Evolutionary conservation across 1,284 basidiomycete species (phyloP), one percentile per base, ranked within the genome.

Genomic region (Agroathelia rolfsii): DNA sequence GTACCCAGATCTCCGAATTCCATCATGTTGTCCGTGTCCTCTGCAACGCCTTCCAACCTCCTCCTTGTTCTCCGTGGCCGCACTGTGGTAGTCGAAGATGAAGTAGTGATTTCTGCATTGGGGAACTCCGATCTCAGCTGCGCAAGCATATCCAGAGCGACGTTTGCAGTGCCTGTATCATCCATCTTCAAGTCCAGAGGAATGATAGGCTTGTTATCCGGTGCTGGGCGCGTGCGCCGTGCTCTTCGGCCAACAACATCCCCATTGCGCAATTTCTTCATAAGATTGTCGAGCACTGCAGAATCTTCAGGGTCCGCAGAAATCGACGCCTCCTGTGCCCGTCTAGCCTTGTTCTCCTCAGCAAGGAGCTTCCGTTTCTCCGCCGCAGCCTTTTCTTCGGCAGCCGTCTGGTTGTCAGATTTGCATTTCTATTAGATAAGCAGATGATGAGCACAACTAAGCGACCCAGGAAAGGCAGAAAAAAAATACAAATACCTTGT

Each of bases 361-460:
- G 69, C 64, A 4, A 69, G 69, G 43, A 70, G 71, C 41, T 65
- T 74, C 28, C 84, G 73, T 51, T 70, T 80, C 55, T 83, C 73
- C 30, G 62, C 46, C 0, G 76, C 74, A 16, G 62, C 49, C 33
- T 67, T 71, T 45, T 84, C 79, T 40, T 86, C 79, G 0, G 72
- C 74, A 14, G 69, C 62, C 0, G 67, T 66, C 46, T 70, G 68
- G 49, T 93, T 93, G 29, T 90, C 84, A 12, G 54, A 44, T 52
- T 82, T 80, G 53, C 85, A 92, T 82, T 88, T 89, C 86, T 92
- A 44, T n/a, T n/a, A 36, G 6, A 22, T 21, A 20, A 19, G 26
- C 35, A n/a, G n/a, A n/a, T n/a, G n/a, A n/a, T n/a, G n/a, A n/a
- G n/a, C n/a, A n/a, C n/a, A n/a, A n/a, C n/a, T n/a, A n/a, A n/a